Conservation (phyloP, 768 basidiomycete genomes). For the Amanita fuliginea region DNA sequence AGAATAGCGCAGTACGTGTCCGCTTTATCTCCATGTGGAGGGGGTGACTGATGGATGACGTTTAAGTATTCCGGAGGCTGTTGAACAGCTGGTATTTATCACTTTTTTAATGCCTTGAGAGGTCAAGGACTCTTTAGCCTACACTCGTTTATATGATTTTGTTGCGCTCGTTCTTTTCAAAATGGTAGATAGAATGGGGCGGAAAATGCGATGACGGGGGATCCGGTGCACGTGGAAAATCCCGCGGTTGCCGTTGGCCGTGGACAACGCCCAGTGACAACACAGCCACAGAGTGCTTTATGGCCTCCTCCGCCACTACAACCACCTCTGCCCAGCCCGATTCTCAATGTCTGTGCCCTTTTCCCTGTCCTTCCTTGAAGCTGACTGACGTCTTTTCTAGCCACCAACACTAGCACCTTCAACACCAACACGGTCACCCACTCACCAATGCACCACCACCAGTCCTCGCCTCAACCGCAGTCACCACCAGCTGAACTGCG, state of each 20-base stretch:
- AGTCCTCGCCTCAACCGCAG: slow-evolving; percentile 5
- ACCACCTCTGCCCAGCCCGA: neutral
- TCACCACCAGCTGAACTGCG: slow-evolving; percentile 27
- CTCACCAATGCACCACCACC: neutral
- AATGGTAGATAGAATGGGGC: too few species aligned
- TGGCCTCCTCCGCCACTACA: neutral
- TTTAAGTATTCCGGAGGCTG: slow-evolving; percentile 2
- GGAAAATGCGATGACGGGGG: too few species aligned
- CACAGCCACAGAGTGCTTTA: neutral
- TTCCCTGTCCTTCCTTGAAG: neutral
- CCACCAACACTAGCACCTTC: neutral
- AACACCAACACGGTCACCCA: neutral
- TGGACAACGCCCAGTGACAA: too few species aligned
- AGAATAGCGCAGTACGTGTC: slow-evolving; percentile 21
- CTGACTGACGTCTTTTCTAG: too few species aligned
- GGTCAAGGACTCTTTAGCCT: neutral
- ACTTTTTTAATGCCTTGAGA: neutral
- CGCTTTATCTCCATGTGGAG: neutral
- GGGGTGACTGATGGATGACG: neutral
- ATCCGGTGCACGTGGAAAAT: too few species aligned
- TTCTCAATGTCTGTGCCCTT: neutral
- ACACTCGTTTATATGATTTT: neutral
- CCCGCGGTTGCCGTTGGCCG: too few species aligned
- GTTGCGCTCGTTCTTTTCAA: too few species aligned
- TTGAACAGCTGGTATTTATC: neutral